A percentile compares a stretch with the other conserved stretches of the same genome.
Evolutionary conservation across 2,329 filamentous ascomycete species (phyloP).

Genomic region (Polytolypa hystricis): DNA sequence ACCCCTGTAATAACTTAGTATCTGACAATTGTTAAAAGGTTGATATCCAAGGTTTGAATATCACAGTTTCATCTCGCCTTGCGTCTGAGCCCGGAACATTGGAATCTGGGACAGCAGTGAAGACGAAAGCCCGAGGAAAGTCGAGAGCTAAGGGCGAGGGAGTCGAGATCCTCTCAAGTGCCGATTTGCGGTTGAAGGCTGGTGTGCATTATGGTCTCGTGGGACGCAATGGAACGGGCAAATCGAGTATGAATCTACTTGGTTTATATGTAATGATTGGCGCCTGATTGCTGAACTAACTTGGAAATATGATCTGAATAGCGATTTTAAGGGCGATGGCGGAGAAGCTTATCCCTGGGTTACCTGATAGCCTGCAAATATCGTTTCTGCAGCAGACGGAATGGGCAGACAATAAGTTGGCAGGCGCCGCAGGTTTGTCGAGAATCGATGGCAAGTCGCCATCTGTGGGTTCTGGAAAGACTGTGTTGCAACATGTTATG

Average conservation of each 20-base stretch:
- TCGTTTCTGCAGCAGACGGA: conserved; percentile 60
- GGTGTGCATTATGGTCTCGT: conserved; percentile 66
- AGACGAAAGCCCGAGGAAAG: conserved; percentile 28
- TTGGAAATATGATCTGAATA: conserved; percentile 20
- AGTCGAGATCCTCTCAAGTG: conserved; percentile 57
- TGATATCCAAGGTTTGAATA: conserved; percentile 61
- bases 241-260: conserved; percentile 47
- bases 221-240: conserved; percentile 72
- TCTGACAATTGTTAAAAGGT: conserved; percentile 40
- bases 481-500: conserved; percentile 58
- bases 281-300: background rate
- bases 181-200: conserved; percentile 59
- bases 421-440: background rate
- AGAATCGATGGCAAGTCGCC: conserved; percentile 4
- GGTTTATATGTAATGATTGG: background rate
- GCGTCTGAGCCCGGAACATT: background rate
- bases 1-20: background rate
- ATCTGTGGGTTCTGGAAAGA: conserved; percentile 22
- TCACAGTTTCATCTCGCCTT: conserved; percentile 43
- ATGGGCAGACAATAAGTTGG: conserved; percentile 18
- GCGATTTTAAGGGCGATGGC: conserved; percentile 64
- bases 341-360: conserved; percentile 66
- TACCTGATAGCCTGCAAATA: conserved; percentile 54
- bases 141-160: conserved; percentile 42
- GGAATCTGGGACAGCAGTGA: conserved; percentile 13